phyloP scores from a whole-genome alignment of 192 early-diverging fungal genomes.

The Funneliformis geosporum region DNA sequence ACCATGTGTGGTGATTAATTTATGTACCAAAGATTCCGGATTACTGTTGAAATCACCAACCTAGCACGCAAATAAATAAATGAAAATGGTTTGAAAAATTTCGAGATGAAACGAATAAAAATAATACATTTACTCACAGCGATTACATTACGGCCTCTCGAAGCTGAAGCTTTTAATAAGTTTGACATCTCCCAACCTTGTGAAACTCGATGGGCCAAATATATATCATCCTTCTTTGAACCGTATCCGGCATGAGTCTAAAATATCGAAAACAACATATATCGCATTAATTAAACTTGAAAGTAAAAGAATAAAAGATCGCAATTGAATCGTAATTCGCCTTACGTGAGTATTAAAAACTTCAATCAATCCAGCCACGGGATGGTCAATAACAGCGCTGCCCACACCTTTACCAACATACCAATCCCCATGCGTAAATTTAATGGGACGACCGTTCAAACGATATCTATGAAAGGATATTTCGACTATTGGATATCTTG shows the following conservation, averaged over 20 bases:
- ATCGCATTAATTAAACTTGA: background rate
- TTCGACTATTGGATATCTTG: constrained; percentile 49
- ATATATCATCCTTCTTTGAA: constrained; percentile 43
- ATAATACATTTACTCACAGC: constrained; percentile 41
- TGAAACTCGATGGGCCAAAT: constrained; percentile 50
- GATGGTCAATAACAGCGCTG: constrained; percentile 51
- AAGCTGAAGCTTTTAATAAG: constrained; percentile 43
- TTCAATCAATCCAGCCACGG: constrained; percentile 51
- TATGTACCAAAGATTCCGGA: constrained; percentile 45
- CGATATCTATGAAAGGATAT: constrained; percentile 46
- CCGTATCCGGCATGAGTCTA: constrained; percentile 61
- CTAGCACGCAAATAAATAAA: constrained; percentile 36
- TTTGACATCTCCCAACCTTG: constrained; percentile 56
- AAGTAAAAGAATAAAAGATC: background rate
- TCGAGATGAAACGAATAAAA: background rate
- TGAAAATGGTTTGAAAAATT: background rate
- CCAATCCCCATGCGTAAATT: constrained; percentile 56
- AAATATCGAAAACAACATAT: background rate
- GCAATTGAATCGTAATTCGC: background rate
- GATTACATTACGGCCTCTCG: constrained; percentile 56
- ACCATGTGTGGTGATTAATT: constrained; percentile 48
- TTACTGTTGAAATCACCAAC: constrained; percentile 57
- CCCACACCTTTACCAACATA: constrained; percentile 58
- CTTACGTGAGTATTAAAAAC: constrained; percentile 63
- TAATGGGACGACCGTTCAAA: constrained; percentile 52